Conservation (phyloP, 2,329 filamentous ascomycete genomes). For the Dactylellina drechsleri region DNA sequence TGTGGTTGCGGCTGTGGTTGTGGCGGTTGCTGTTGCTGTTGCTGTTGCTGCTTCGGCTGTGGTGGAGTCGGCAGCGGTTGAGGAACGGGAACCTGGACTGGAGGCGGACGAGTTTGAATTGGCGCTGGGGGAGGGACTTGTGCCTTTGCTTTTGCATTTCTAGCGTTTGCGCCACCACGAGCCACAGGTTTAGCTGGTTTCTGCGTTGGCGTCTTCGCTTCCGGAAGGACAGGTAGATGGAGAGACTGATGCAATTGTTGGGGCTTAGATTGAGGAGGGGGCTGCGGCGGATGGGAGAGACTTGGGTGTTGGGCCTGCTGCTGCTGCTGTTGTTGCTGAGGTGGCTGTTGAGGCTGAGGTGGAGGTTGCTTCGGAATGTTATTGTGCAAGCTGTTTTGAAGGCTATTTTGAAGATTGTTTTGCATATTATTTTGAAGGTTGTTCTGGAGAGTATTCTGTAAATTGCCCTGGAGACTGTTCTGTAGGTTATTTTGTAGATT, state of each 20-base stretch:
- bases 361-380: slow-evolving; percentile 15
- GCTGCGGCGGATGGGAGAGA: slow-evolving; percentile 35
- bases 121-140: slow-evolving; percentile 28
- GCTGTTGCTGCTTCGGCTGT: slow-evolving; percentile 55
- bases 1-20: slow-evolving; percentile 53
- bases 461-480: slow-evolving; percentile 13
- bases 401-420: slow-evolving; percentile 14
- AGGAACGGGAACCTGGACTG: slow-evolving; percentile 38
- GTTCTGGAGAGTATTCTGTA: slow-evolving; percentile 11
- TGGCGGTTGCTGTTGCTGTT: slow-evolving; percentile 54
- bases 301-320: slow-evolving; percentile 32
- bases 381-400: not conserved
- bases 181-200: slow-evolving; percentile 40
- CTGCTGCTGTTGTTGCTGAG: slow-evolving; percentile 24
- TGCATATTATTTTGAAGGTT: slow-evolving; percentile 1
- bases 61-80: slow-evolving; percentile 54
- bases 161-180: slow-evolving; percentile 25
- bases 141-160: slow-evolving; percentile 42
- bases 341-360: slow-evolving; percentile 18
- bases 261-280: slow-evolving; percentile 30
- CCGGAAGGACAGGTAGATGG: slow-evolving; percentile 45
- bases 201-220: slow-evolving; percentile 32
- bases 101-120: slow-evolving; percentile 17
- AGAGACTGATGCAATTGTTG: slow-evolving; percentile 48
- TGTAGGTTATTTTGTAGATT: slow-evolving; percentile 18